Percentiles rank a stretch among this genome's conserved stretches.
phyloP scores from a whole-genome alignment of 805 yeast genomes.

The Millerozyma acaciae region DNA sequence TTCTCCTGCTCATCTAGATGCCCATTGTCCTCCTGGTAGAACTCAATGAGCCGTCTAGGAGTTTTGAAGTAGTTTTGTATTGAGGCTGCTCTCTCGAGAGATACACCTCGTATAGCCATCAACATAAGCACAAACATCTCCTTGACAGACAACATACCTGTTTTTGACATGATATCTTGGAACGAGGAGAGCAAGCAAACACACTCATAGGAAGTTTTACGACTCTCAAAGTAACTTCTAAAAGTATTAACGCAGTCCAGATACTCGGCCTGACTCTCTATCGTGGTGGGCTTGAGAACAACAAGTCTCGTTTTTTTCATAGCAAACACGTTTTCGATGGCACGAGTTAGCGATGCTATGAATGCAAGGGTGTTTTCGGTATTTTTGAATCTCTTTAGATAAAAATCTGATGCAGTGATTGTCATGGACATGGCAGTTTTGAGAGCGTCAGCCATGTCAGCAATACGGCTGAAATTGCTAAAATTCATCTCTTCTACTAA shows the following conservation, averaged over 20 bases:
- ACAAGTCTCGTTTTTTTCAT: slow-evolving; percentile 23
- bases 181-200: slow-evolving; percentile 41
- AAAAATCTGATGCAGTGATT: slow-evolving; percentile 62
- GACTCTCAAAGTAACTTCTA: slow-evolving; percentile 39
- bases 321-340: slow-evolving; percentile 37
- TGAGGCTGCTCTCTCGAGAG: slow-evolving; percentile 78
- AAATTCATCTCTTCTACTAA: slow-evolving; percentile 71
- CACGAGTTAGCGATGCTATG: slow-evolving; percentile 46
- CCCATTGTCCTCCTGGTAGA: slow-evolving; percentile 30
- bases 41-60: slow-evolving; percentile 55
- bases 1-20: slow-evolving; percentile 22
- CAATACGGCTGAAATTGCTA: slow-evolving; percentile 31
- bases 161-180: slow-evolving; percentile 65
- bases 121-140: slow-evolving; percentile 76
- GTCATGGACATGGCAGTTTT: slow-evolving; percentile 74
- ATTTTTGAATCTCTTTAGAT: slow-evolving; percentile 61
- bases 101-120: slow-evolving; percentile 75
- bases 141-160: slow-evolving; percentile 63
- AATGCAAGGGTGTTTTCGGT: slow-evolving; percentile 72
- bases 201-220: slow-evolving; percentile 27
- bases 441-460: slow-evolving; percentile 58
- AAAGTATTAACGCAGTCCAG: slow-evolving; percentile 37
- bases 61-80: slow-evolving; percentile 73
- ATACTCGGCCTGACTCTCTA: slow-evolving; percentile 52
- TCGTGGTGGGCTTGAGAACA: slow-evolving; percentile 49